Base-by-base conservation (phyloP, 2,329 filamentous ascomycete species). In the Cercospora brassicicola region DNA sequence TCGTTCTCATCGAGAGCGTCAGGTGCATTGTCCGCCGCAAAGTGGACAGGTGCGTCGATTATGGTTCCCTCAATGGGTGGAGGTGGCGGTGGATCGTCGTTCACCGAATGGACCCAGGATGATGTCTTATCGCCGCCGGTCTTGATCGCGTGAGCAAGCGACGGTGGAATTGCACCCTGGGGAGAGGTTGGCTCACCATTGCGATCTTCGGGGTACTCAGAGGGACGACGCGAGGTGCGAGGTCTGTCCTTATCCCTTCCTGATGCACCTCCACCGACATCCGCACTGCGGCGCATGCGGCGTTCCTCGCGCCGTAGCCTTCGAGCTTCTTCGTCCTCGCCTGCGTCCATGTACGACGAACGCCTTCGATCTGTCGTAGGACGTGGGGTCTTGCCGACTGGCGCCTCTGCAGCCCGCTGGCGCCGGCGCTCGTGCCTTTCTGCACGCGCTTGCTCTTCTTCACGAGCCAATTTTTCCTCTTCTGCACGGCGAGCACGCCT, bases 71-170 rank as follows among this genome's bases (percentile, higher is more conserved):
- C 79, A 26, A 80, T 69, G 2, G 82, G 82, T 1, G 82, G 80
- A 3, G 82, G 82, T 4, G 81, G 79, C 3, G 83, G 82, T 20
- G 82, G 82, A 33, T 82, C 81, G 57, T 81, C 79, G 62, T 78
- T 81, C 61, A 85, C 73, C 1, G 77, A 81, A 66, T 84, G 76
- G 8, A 85, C 82, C 83, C 83, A 85, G 0, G 81, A 83, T 1
- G 79, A 79, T 4, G 83, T 84, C 76, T 84, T 84, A 76, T 84
- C 82, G 60, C 80, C 78, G 66, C 75, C 75, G 71, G 71, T 71
- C 69, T 75, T 73, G 65, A 74, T 72, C 42, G 69, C 74, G 72
- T 75, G 75, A 73, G 73, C 73, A 65, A 70, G 60, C 30, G 75
- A 71, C 42, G 70, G 64, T 18, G 69, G 72, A 62, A 67, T 59